These are phyloP conservation scores for Amborella trichopoda DNA, from an alignment of 164 flowering plant species.

Conservation along the genomic window DNA sequence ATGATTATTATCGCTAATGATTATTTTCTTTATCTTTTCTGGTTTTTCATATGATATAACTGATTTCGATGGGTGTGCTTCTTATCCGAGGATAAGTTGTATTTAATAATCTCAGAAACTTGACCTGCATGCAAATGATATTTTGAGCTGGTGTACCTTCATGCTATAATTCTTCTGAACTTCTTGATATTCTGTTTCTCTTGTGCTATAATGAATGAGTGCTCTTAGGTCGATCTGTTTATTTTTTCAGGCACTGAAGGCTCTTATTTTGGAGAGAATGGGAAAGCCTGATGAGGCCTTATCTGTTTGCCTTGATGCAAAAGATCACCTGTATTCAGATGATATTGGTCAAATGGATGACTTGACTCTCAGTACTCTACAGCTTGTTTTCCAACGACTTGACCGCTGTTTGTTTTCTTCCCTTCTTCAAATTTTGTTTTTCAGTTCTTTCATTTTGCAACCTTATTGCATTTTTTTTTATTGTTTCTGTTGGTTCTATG, in stretches of 20 bases:
- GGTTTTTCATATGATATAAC: too few species aligned
- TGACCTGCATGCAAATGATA: too few species aligned
- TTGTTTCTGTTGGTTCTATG: constrained; percentile 4
- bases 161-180: too few species aligned
- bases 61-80: too few species aligned
- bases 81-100: too few species aligned
- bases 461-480: not conserved
- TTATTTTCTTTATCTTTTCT: too few species aligned
- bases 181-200: too few species aligned
- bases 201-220: too few species aligned
- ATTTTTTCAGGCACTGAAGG: constrained; percentile 55
- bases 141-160: too few species aligned
- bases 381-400: constrained; percentile 84
- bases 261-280: constrained; percentile 78
- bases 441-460: too few species aligned
- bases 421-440: not conserved
- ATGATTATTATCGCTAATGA: too few species aligned
- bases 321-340: constrained; percentile 41
- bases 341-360: constrained; percentile 51
- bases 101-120: too few species aligned
- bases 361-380: constrained; percentile 81
- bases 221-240: not conserved
- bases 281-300: constrained; percentile 81
- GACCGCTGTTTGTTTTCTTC: constrained; percentile 50
- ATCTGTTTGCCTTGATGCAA: constrained; percentile 53